Evolutionary conservation across 2,329 filamentous ascomycete species (phyloP), one percentile per base, ranked within the genome.

Genomic region (Atkinsonella texensis): DNA sequence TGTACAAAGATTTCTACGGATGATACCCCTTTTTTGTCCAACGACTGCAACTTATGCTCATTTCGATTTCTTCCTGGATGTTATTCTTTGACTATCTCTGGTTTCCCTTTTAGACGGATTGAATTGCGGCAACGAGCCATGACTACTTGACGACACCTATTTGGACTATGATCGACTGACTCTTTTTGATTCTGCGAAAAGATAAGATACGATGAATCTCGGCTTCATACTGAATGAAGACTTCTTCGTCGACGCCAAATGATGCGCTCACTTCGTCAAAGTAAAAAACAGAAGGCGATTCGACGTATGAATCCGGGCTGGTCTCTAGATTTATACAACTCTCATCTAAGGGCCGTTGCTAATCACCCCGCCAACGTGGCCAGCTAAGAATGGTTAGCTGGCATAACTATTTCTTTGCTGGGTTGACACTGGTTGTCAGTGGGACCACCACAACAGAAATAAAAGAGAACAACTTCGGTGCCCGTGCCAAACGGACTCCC

Each of bases 371-470:
- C 68, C 64, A 57, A 28, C 61, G 61, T 68, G 62, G 63, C 63
- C 59, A 60, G 57, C 50, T 57, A 59, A 56, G 56, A 57, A 40
- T 49, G 15, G 35, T 48, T 68, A 71, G 71, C 70, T 58, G 69
- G 66, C 56, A 68, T 72, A 48, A 17, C 10, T 63, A 48, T 57
- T 52, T 15, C 50, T 54, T 58, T 58, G 55, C 55, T 59, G 63
- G 62, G 59, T 64, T 63, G 63, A 67, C 71, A 72, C 70, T 69
- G 70, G 68, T 54, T 74, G 72, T 71, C 68, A 63, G 69, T 65
- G 67, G 64, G 62, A 64, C 60, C 58, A 62, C 58, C 58, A 39
- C 13, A 45, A 60, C 55, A n/a, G 4, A 28, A 15, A 28, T 15
- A 8, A 9, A 45, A 31, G 11, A 31, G 20, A 23, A 23, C 20